Conservation (phyloP, 495 filamentous ascomycete genomes). For the Letharia lupina region DNA sequence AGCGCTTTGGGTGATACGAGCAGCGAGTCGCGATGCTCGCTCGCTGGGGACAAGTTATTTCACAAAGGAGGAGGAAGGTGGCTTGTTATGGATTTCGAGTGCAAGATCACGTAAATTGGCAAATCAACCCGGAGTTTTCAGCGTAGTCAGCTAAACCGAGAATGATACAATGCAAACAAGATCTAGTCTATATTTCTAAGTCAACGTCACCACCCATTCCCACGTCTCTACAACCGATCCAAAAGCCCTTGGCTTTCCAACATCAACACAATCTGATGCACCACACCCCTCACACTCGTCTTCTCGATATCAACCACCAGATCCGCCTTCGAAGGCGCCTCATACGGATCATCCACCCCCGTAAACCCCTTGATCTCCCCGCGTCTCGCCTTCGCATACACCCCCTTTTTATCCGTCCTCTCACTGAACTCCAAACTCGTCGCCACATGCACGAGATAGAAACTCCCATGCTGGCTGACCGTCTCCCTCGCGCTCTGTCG, state of each 20-base stretch:
- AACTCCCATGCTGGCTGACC: conserved; percentile 77
- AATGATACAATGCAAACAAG: background rate
- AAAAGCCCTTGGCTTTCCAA: conserved; percentile 83
- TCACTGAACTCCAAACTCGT: conserved; percentile 88
- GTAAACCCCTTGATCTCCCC: conserved; percentile 99
- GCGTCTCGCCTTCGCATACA: conserved; percentile 73
- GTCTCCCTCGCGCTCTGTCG: conserved; percentile 69
- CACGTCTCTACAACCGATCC: conserved; percentile 40
- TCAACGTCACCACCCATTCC: background rate
- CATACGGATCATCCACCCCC: conserved; percentile 96
- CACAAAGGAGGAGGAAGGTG: background rate
- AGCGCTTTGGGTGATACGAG: background rate
- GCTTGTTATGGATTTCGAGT: background rate
- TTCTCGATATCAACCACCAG: conserved; percentile 77
- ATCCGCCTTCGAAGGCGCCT: conserved; percentile 72
- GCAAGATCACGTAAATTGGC: background rate
- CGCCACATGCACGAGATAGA: conserved; percentile 91
- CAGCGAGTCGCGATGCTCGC: background rate
- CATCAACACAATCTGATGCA: conserved; percentile 93
- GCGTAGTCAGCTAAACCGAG: background rate
- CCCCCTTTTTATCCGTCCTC: conserved; percentile 87
- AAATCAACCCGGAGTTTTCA: background rate
- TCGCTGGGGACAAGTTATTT: background rate
- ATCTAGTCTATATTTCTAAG: background rate
- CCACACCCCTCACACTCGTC: conserved; percentile 81